Evolutionary conservation across 306 rosid genomes (phyloP), one percentile per base, ranked within the genome.

Genomic region (Luffa acutangula): DNA sequence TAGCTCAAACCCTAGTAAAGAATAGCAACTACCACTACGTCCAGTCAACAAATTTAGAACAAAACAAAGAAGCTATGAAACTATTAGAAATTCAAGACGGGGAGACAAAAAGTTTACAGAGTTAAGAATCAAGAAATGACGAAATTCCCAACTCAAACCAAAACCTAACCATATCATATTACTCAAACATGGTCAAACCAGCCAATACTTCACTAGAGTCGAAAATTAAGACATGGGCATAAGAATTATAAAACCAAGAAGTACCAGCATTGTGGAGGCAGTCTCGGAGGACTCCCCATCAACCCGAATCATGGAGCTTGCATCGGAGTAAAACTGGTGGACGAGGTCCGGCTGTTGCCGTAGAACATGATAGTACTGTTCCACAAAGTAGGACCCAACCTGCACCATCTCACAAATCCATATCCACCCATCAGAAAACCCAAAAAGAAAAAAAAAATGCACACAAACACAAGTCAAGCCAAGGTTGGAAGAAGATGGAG

Each of bases 351-450:
- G 98, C 14, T 93, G 89, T 74, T 88, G 92, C 60, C 91, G 91
- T 80, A 93, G 93, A 83, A 89, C 89, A 81, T 90, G 90, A 58
- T 93, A 93, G 84, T 91, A 93, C 88, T 89, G 96, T 48, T 88
- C 93, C 45, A 88, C 97, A 65, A 93, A 93, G 87, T 93, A 90
- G 3, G 98, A 91, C 31, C 98, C 98, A n/a, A 93, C 98, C 98
- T 93, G 81, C 13, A 81, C 33, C 72, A 74, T 36, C 51, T n/a
- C 9, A 71, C 13, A n/a, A 75, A 52, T 7, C 31, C 69, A 37
- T 58, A 80, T 21, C 57, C 45, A 80, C 79, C 76, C 78, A 76
- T 70, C 21, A 79, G 8, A 20, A 25, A 42, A 48, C 33, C 4
- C 17, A 43, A 0, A 25, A 4, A 1, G 1, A 2, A 67, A 11